A percentile compares a stretch with the other conserved stretches of the same genome.
Evolutionary conservation across 176 grass and related monocot genomes (phyloP).

Genomic region (Phragmites australis): DNA sequence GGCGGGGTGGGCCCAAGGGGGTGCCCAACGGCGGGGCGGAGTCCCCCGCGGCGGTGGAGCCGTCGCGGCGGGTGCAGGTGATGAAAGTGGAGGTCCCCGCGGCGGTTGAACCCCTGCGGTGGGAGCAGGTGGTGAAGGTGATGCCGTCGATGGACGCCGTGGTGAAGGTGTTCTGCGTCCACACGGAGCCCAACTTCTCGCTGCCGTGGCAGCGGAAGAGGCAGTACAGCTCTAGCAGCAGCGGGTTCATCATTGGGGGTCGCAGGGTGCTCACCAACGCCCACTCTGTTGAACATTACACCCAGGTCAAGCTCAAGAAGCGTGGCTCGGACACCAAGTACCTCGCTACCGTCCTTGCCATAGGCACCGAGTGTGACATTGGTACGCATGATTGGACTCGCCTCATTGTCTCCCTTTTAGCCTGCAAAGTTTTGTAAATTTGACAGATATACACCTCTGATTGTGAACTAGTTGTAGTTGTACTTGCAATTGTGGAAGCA

Average conservation of each 20-base stretch:
- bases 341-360: slow-evolving; percentile 83
- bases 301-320: slow-evolving; percentile 98
- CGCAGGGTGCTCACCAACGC: slow-evolving; percentile 93
- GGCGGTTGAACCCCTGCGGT: slow-evolving; percentile 46
- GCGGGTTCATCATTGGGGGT: slow-evolving; percentile 67
- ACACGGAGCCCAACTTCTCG: slow-evolving; percentile 95
- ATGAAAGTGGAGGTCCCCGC: slow-evolving; percentile 13
- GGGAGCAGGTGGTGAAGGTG: slow-evolving; percentile 78
- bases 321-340: slow-evolving; percentile 91
- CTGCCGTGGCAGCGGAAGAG: slow-evolving; percentile 94
- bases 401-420: background rate
- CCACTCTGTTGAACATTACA: slow-evolving; percentile 92
- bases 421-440: background rate
- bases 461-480: background rate
- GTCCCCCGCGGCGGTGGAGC: background rate
- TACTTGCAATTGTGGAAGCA: background rate
- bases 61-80: slow-evolving; percentile 43
- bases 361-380: slow-evolving; percentile 92
- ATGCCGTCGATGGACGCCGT: slow-evolving; percentile 92
- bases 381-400: slow-evolving; percentile 40
- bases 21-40: slow-evolving; percentile 31
- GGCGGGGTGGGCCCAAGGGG: slow-evolving; percentile 36
- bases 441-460: background rate
- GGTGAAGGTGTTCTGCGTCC: slow-evolving; percentile 96
- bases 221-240: slow-evolving; percentile 93